Percentiles rank a stretch among this genome's conserved stretches.
Evolutionary conservation across 2,329 filamentous ascomycete species (phyloP).

Genomic region (Chalara sp.): DNA sequence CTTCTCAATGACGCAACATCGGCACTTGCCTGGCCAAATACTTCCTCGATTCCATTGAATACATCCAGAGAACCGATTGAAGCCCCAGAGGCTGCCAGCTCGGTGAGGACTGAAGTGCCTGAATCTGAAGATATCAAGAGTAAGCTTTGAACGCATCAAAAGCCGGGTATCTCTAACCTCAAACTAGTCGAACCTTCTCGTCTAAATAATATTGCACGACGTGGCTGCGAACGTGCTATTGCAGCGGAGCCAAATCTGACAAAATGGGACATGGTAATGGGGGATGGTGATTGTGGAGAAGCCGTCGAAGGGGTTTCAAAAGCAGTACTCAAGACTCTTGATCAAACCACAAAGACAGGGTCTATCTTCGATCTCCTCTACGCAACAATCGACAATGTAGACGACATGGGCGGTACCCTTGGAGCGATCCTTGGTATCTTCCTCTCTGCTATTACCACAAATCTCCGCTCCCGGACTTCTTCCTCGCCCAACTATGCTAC

Average conservation of each 20-base stretch:
- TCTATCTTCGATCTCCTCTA: slow-evolving; percentile 13
- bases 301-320: slow-evolving; percentile 23
- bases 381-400: slow-evolving; percentile 3
- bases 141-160: too few relatives aligned
- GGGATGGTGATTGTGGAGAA: slow-evolving; percentile 28
- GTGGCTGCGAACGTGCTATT: slow-evolving; percentile 17
- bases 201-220: too few relatives aligned
- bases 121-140: too few relatives aligned
- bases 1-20: too few relatives aligned
- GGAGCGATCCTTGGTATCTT: slow-evolving; percentile 28
- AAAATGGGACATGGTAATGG: slow-evolving; percentile 37
- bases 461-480: slow-evolving; percentile 4
- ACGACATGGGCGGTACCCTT: slow-evolving; percentile 28
- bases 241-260: slow-evolving; percentile 44
- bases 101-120: too few relatives aligned
- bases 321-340: slow-evolving; percentile 25
- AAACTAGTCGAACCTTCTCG: too few relatives aligned
- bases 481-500: slow-evolving; percentile 7
- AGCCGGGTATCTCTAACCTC: too few relatives aligned
- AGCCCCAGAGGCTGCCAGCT: too few relatives aligned
- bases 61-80: too few relatives aligned
- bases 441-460: slow-evolving; percentile 16
- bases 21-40: too few relatives aligned
- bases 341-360: slow-evolving; percentile 12
- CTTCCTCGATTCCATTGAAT: too few relatives aligned